phyloP scores from a whole-genome alignment of 805 yeast species.

The Lipomyces kockii region DNA sequence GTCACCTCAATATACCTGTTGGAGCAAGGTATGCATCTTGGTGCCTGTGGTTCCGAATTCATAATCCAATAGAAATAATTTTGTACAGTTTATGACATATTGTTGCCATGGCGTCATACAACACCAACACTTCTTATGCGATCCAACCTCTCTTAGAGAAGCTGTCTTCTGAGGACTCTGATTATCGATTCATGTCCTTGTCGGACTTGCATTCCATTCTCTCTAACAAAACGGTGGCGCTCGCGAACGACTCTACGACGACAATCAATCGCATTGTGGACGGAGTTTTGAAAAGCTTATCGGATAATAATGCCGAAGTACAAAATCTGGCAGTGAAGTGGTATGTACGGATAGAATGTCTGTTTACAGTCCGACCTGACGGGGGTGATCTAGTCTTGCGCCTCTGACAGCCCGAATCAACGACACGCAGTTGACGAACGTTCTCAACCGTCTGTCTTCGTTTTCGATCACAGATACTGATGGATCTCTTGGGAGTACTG shows the following conservation, averaged over 20 bases:
- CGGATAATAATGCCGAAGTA: conserved; percentile 71
- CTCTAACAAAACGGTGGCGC: conserved; percentile 40
- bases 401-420: conserved; percentile 35
- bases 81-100: background rate
- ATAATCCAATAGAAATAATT: background rate
- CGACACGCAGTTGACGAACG: conserved; percentile 40
- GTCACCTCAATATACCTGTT: background rate
- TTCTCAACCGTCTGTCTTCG: conserved; percentile 44
- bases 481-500: conserved; percentile 44
- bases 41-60: background rate
- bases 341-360: conserved; percentile 43
- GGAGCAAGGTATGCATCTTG: background rate
- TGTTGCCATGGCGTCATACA: conserved; percentile 3
- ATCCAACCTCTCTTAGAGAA: conserved; percentile 37
- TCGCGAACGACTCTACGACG: conserved; percentile 33
- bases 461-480: conserved; percentile 47
- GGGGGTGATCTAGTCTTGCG: conserved; percentile 26
- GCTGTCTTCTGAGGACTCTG: conserved; percentile 61
- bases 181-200: conserved; percentile 82
- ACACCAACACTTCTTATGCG: conserved; percentile 11
- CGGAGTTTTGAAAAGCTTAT: conserved; percentile 52
- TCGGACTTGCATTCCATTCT: conserved; percentile 63
- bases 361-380: background rate
- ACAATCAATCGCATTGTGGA: conserved; percentile 45
- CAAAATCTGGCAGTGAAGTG: conserved; percentile 74